These are phyloP conservation scores for Daldinia sp. DNA, from an alignment of 2,329 filamentous ascomycete species.

Conservation along the genomic window DNA sequence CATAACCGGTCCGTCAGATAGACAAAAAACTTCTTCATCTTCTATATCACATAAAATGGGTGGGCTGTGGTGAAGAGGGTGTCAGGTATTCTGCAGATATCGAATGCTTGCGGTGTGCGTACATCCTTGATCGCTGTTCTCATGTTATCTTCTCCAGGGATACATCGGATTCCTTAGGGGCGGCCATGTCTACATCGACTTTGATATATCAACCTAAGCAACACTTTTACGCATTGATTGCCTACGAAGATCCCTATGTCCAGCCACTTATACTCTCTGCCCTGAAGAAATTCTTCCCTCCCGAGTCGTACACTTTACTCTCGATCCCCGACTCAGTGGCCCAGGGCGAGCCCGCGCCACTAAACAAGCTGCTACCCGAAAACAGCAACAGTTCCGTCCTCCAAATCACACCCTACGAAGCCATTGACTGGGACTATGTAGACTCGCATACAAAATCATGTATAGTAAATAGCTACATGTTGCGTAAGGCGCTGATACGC, in stretches of 20 bases:
- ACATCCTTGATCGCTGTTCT: constrained; percentile 26
- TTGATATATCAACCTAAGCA: constrained; percentile 42
- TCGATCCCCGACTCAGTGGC: constrained; percentile 50
- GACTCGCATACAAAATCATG: constrained; percentile 67
- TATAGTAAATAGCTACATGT: constrained; percentile 89
- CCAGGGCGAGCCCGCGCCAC: constrained; percentile 44
- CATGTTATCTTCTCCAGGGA: constrained; percentile 36
- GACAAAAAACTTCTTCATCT: constrained; percentile 28
- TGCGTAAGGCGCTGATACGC: constrained; percentile 93
- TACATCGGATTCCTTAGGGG: constrained; percentile 28
- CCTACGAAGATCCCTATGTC: constrained; percentile 89
- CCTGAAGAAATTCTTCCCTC: constrained; percentile 68
- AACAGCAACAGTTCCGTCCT: constrained; percentile 62
- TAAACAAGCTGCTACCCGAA: constrained; percentile 50
- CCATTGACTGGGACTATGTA: constrained; percentile 82
- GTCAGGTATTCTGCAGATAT: constrained; percentile 21
- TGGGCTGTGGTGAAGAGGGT: constrained; percentile 14
- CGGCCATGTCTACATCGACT: constrained; percentile 26
- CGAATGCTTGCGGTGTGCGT: constrained; percentile 21
- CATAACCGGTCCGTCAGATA: constrained; percentile 28
- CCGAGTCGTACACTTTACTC: constrained; percentile 63
- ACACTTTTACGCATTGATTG: constrained; percentile 74
- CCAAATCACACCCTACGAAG: constrained; percentile 87
- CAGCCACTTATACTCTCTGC: constrained; percentile 83
- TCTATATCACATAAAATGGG: constrained; percentile 19